Percentiles rank a stretch among this genome's conserved stretches.
Evolutionary conservation across 1,284 basidiomycete species (phyloP).

Genomic region (Trametes sp.): DNA sequence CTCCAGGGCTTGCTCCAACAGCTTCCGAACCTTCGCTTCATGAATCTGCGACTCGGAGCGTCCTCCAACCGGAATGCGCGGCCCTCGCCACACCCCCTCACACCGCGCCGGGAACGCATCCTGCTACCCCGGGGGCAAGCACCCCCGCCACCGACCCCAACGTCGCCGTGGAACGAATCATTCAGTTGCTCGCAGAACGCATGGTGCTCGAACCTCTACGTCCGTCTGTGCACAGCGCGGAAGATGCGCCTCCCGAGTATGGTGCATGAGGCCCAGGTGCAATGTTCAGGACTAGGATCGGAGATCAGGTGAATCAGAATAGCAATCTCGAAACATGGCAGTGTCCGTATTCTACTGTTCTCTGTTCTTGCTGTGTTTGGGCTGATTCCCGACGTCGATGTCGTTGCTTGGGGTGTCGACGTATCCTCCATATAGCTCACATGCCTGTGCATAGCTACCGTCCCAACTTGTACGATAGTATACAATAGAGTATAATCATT

Average conservation of each 20-base stretch:
- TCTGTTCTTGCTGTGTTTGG: too few species aligned
- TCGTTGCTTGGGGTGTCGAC: neutral
- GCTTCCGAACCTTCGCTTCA: neutral
- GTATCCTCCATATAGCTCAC: too few species aligned
- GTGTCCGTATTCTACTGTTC: too few species aligned
- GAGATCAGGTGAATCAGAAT: too few species aligned
- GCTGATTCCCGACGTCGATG: too few species aligned
- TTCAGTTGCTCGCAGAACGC: constrained; percentile 35
- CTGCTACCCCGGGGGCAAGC: neutral
- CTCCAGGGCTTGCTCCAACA: neutral
- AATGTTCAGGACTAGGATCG: too few species aligned
- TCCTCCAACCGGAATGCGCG: too few species aligned
- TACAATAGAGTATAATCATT: too few species aligned
- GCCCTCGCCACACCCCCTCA: neutral
- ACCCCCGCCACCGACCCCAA: neutral
- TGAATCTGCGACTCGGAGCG: too few species aligned
- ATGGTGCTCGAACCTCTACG: constrained; percentile 24
- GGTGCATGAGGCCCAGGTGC: constrained; percentile 1
- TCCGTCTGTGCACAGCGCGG: neutral
- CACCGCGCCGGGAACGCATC: neutral
- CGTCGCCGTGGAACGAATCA: constrained; percentile 30
- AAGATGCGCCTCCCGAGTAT: constrained; percentile 29
- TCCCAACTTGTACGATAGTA: too few species aligned
- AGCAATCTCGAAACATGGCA: too few species aligned
- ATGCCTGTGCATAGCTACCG: too few species aligned